Evolutionary conservation across 169 alveolate genomes (phyloP).

Genomic region (Eimeria maxima): DNA sequence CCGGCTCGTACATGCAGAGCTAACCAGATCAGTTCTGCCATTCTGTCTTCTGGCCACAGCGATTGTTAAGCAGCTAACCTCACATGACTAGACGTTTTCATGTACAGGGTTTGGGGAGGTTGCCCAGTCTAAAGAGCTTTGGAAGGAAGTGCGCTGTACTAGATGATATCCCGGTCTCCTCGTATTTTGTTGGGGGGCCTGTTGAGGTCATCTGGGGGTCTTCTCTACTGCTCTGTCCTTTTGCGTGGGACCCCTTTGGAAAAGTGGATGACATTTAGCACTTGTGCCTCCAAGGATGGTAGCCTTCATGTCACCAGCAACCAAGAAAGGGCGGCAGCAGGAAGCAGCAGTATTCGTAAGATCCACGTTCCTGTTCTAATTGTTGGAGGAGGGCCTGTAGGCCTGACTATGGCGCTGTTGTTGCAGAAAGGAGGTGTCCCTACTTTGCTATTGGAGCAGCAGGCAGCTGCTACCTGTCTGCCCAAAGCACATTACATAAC

Average conservation of each 20-base stretch:
- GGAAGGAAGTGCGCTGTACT: neutral
- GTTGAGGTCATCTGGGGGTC: neutral
- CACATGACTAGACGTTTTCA: too few relatives aligned
- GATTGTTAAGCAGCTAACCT: too few relatives aligned
- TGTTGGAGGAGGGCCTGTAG: conserved; percentile 98
- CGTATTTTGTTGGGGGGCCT: neutral
- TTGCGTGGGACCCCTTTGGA: neutral
- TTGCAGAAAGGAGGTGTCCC: conserved; percentile 91
- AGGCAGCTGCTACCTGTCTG: conserved; percentile 86
- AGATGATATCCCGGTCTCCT: neutral
- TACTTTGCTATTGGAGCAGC: conserved; percentile 90
- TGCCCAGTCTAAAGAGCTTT: neutral
- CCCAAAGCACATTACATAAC: conserved; percentile 96
- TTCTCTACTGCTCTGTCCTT: neutral
- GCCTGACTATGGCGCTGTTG: conserved; percentile 93
- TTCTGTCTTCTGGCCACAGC: too few relatives aligned
- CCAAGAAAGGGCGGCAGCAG: neutral
- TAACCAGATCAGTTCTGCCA: neutral
- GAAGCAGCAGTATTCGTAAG: neutral
- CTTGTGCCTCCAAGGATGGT: neutral
- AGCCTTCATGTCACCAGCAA: neutral
- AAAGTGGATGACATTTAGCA: neutral
- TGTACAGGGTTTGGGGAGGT: neutral
- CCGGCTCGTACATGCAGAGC: neutral
- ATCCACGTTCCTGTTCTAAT: conserved; percentile 87